Conservation (phyloP, 257 asterid genomes). For the Fraxinus cuspidata region DNA sequence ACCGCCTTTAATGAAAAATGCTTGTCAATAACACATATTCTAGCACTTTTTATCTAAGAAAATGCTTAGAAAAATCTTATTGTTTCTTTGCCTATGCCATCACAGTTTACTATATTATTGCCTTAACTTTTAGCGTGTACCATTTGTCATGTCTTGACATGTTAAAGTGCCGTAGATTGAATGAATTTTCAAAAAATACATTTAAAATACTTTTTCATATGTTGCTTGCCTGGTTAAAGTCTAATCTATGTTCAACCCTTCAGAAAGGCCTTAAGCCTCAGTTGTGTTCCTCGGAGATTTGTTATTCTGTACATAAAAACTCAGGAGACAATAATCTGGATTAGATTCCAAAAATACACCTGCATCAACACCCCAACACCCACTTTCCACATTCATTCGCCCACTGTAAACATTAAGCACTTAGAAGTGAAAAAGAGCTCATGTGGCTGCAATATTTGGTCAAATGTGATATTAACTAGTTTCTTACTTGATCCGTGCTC, state of each 20-base stretch:
- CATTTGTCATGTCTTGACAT: not conserved
- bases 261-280: not conserved
- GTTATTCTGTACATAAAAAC: not conserved
- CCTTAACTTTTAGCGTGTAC: not conserved
- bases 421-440: not conserved
- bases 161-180: no score
- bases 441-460: slow-evolving; percentile 1
- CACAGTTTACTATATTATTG: not conserved
- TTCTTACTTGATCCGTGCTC: not conserved
- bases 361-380: not conserved
- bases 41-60: not conserved
- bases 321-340: not conserved
- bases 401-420: not conserved
- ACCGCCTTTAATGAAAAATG: not conserved
- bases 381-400: not conserved
- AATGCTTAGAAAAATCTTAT: no score
- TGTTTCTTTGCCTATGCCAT: not conserved
- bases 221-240: not conserved
- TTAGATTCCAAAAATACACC: not conserved
- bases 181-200: no score
- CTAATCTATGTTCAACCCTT: not conserved
- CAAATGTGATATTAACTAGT: slow-evolving; percentile 1
- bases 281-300: not conserved
- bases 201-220: not conserved
- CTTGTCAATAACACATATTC: not conserved